Conservation (phyloP, 441 rosid species). For the Gossypium lobatum region DNA sequence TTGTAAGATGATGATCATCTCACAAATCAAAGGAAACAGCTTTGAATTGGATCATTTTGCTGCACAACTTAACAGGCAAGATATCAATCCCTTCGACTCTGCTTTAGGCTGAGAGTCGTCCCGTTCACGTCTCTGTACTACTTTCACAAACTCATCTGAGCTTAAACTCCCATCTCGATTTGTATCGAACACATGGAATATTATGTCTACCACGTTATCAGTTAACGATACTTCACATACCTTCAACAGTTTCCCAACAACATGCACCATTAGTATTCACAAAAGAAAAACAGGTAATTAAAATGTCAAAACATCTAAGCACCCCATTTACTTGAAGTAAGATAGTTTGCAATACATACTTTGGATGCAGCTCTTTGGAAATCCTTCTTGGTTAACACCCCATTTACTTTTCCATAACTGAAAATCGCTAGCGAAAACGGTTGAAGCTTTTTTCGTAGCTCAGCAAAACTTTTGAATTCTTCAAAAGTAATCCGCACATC, state of each 20-base stretch:
- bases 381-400: slow-evolving; percentile 43
- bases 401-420: slow-evolving; percentile 53
- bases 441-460: slow-evolving; percentile 40
- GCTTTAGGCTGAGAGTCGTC: slow-evolving; percentile 23
- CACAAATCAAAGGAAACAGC: slow-evolving; percentile 17
- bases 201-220: slow-evolving; percentile 39
- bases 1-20: background rate
- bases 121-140: slow-evolving; percentile 34
- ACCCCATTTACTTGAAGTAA: background rate
- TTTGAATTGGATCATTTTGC: slow-evolving; percentile 22
- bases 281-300: background rate
- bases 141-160: slow-evolving; percentile 49
- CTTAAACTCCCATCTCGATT: slow-evolving; percentile 47
- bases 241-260: slow-evolving; percentile 11
- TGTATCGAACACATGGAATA: slow-evolving; percentile 50
- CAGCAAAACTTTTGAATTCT: slow-evolving; percentile 52
- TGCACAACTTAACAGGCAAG: slow-evolving; percentile 40
- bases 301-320: no score
- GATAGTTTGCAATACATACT: slow-evolving; percentile 15
- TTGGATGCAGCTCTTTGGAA: slow-evolving; percentile 63
- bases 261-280: background rate
- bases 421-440: slow-evolving; percentile 52
- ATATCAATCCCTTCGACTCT: slow-evolving; percentile 35
- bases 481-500: slow-evolving; percentile 34
- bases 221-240: slow-evolving; percentile 49